Evolutionary conservation across 1,284 basidiomycete genomes (phyloP), one percentile per base, ranked within the genome.

Genomic region (Psilocybe mexicana): DNA sequence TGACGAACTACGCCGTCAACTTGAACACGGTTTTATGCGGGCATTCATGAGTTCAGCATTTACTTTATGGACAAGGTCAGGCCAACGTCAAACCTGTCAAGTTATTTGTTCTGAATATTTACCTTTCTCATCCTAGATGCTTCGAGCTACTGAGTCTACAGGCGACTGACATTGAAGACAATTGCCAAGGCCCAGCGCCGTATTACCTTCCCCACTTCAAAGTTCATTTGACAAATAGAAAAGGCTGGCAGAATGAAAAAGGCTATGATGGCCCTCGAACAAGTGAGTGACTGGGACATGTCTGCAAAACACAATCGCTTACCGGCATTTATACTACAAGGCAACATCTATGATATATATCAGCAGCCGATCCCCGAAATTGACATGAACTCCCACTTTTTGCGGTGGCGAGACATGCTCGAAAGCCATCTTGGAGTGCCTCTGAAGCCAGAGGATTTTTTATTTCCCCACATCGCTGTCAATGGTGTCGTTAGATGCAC

Each of bases 391-490:
- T 55, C 55, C 2, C 69, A 72, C 57, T 54, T 75, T 1, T 35
- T 46, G 0, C 12, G 57, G 1, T 77, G 74, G 74, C 40, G 67
- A 1, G 43, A 40, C 5, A 60, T 72, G 36, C 65, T 72, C 2
- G 59, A 69, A 36, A 12, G 10, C 1, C 38, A 50, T 6, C 57
- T 70, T 11, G 64, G 64, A 0, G 58, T 63, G 2, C 18, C 47
- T 1, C 61, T 75, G 0, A 53, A 59, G n/a, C 30, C 44, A 0
- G 67, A 72, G 3, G 73, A 78, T 38, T 72, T 66, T 43, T 14
- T 77, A 0, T 78, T 78, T 49, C 75, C 75, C 0, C 56, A 57
- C 7, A 62, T 78, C 12, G 58, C 61, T 0, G 1, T 58, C 3
- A 74, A 72, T 46, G 45, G 38, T n/a, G 38, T 40, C 4, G 4